Evolutionary conservation across 192 early-diverging fungal species (phyloP), one percentile per base, ranked within the genome.

Genomic region (Podila horticola): DNA sequence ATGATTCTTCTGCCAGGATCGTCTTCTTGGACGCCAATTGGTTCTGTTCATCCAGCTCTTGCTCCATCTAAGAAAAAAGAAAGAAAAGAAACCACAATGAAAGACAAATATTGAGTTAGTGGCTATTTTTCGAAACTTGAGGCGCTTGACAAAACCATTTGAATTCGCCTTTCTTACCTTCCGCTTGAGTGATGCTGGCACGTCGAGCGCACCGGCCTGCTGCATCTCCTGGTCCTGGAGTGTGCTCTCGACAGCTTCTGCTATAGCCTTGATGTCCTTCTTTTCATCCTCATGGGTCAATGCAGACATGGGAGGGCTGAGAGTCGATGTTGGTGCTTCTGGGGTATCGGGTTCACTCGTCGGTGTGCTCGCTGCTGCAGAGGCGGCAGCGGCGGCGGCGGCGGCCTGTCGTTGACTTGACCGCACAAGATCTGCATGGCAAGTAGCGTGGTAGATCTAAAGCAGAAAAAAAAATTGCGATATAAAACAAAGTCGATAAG

Each of bases 391-490:
- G 24, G n/a, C 24, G 3, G 71, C 62, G 20, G 66, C 62, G 2
- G 58, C 64, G 15, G 69, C 58, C 38, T 67, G 66, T 49, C 84
- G 75, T 64, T 75, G 48, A 55, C 51, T 81, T 11, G 77, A 81
- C 17, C 77, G 66, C 11, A 81, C 49, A 9, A 82, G 79, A 74
- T 90, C 89, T 26, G 88, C 85, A 74, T 89, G 84, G 58, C 89
- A 90, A 13, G 87, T 89, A 11, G 89, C 84, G 69, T 90, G 89
- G 74, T 89, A 90, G 31, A 90, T 89, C 87, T 88, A 74, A 26
- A 11, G 6, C 28, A 36, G 6, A 34, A 11, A 48, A 51, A 58
- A 20, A 34, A 31, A 60, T 26, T n/a, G n/a, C n/a, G 31, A 90
- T 88, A 85, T 88, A 76, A n/a, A 62, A 24, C 26, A 41, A 3